phyloP scores from a whole-genome alignment of 1,284 basidiomycete species.

The Marasmius fiardii region DNA sequence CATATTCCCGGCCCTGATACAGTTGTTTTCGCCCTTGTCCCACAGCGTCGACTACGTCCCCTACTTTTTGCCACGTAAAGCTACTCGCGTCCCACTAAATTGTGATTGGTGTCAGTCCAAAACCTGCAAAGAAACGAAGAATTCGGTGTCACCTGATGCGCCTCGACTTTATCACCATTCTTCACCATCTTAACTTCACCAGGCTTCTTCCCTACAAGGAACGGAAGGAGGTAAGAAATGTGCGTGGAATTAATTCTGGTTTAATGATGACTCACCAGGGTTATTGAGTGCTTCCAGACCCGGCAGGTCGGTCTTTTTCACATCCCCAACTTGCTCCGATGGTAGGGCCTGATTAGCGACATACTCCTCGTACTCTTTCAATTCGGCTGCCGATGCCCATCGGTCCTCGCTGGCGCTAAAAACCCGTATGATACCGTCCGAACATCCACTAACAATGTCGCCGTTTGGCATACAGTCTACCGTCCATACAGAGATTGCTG shows the following conservation, averaged over 20 bases:
- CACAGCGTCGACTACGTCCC: slow-evolving; percentile 93
- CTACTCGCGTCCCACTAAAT: slow-evolving; percentile 69
- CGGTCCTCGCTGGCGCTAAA: slow-evolving; percentile 79
- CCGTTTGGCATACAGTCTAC: slow-evolving; percentile 83
- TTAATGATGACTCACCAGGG: slow-evolving; percentile 51
- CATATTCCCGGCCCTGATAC: slow-evolving; percentile 91
- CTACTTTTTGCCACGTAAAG: slow-evolving; percentile 87
- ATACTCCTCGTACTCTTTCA: slow-evolving; percentile 70
- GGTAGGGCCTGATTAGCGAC: slow-evolving; percentile 72
- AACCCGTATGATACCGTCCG: slow-evolving; percentile 85
- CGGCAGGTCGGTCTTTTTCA: slow-evolving; percentile 86
- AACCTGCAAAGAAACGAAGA: neutral
- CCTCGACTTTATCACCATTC: slow-evolving; percentile 78
- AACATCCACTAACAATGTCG: slow-evolving; percentile 88
- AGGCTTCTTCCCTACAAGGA: slow-evolving; percentile 72
- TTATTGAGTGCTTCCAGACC: slow-evolving; percentile 76
- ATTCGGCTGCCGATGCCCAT: slow-evolving; percentile 65
- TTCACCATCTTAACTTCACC: slow-evolving; percentile 93
- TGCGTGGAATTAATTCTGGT: neutral
- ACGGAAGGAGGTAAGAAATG: neutral
- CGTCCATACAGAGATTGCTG: slow-evolving; percentile 93
- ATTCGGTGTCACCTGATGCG: slow-evolving; percentile 65
- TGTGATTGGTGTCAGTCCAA: slow-evolving; percentile 2
- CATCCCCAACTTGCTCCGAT: slow-evolving; percentile 85
- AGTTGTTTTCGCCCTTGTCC: slow-evolving; percentile 86